Base-by-base conservation (phyloP, 2,329 filamentous ascomycete genomes). In the Neofusicoccum umdonicola region DNA sequence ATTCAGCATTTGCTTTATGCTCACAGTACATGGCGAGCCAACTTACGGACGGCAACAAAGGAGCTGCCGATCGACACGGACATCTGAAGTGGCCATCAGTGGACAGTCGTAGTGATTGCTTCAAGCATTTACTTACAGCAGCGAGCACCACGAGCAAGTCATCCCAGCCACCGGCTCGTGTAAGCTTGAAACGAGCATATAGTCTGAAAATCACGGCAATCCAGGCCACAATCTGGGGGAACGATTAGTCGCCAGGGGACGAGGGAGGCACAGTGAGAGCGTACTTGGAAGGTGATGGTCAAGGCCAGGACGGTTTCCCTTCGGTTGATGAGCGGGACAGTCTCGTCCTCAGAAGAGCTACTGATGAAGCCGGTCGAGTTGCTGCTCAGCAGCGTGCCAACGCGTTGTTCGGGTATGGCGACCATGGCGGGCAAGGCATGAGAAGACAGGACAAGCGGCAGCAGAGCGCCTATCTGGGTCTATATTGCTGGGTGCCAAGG, bases 111-210 rank as follows among this genome's bases (percentile, higher is more conserved):
- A 0, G 11, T 2, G 8, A 6, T 13, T 9, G 4, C 6, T 34
- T 9, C 8, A 7, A 34, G 27, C 41, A 19, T 5, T 3, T 19
- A 15, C 73, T 66, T 0, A 73, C 57, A 9, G 61, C 67, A 9
- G 75, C 72, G 7, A 77, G 65, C 15, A 73, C 57, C 15, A 78
- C 71, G 11, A 76, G 74, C 2, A 71, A 37, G 64, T 78, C 76
- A 58, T 78, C 76, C 71, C 71, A 76, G n/a, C 76, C 73, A 69
- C 71, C 73, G 13, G 74, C 64, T 15, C 65, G 68, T n/a, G 71
- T 37, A 2, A 54, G 70, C 41, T 67, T 72, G 22, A 70, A 57
- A 4, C 76, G 73, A 12, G 71, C 71, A 68, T 68, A 74, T 57
- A 78, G 37, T 44, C 76, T 71, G 45, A 78, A 64, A 35, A 68